phyloP scores from a whole-genome alignment of 2,329 filamentous ascomycete species.

The Camillea tinctor region DNA sequence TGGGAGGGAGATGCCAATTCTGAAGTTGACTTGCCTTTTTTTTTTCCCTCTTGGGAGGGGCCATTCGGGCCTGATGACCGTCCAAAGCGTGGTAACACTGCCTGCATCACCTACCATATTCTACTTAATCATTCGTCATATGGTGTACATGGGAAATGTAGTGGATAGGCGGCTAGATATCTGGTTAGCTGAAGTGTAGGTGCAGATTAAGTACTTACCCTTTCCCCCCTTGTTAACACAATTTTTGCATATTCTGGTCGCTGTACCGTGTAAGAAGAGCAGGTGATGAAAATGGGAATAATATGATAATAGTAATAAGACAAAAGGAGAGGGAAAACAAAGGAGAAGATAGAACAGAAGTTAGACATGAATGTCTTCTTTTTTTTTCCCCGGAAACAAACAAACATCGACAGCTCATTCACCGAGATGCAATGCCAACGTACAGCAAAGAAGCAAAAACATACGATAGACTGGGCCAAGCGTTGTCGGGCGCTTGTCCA shows the following conservation, averaged over 20 bases:
- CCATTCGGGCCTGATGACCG: background rate
- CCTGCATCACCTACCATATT: background rate
- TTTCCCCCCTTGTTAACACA: background rate
- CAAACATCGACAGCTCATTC: background rate
- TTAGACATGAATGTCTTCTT: too few species aligned
- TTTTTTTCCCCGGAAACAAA: background rate
- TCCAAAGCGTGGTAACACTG: background rate
- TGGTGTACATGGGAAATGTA: background rate
- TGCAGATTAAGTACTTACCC: too few species aligned
- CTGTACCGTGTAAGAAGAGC: background rate
- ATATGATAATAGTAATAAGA: background rate
- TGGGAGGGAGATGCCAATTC: background rate
- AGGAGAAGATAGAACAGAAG: background rate
- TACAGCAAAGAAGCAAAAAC: background rate
- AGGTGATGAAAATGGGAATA: background rate
- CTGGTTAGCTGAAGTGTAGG: too few species aligned
- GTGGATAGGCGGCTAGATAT: too few species aligned
- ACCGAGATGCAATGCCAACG: background rate
- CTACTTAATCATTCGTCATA: background rate
- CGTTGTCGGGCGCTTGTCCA: background rate
- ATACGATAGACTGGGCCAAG: background rate
- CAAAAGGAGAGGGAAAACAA: background rate
- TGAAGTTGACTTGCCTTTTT: background rate
- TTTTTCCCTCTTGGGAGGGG: too few species aligned
- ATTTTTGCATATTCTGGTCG: background rate